Base-by-base conservation (phyloP, 2,329 filamentous ascomycete species). In the Didymella pomorum region DNA sequence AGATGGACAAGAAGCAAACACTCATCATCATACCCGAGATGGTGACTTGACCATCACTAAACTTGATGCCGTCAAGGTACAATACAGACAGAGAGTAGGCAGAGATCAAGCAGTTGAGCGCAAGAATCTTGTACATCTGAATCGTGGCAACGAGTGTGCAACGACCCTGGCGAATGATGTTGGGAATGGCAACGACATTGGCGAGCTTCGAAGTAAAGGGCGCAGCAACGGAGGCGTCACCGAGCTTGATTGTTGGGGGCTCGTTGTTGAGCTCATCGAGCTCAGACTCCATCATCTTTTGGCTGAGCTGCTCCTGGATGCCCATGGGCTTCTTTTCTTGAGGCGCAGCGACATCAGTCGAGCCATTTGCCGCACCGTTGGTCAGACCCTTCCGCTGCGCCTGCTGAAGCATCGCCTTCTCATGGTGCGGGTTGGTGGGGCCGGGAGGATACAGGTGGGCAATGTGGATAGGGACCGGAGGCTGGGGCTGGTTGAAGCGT, bases 11-110 rank as follows among this genome's bases (percentile, higher is more conserved):
- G 85, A 99, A 99, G 81, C 95, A 99, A 49, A 99, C 95, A 71
- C 93, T 97, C 95, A 99, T 98, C 77, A 99, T 89, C 91, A 99
- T 98, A 69, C 95, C 95, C 69, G 93, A 97, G 71, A 99, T 98
- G 16, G 95, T 99, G 67, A 98, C 95, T 80, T 99, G 95, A 4
- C 93, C 93, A 75, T 99, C 95, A 56, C 95, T 93, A 75, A 99
- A 99, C 82, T 99, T 99, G 84, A 99, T 99, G 63, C 95, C 95
- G 71, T 98, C 94, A 1, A 99, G 86, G 74, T 99, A 99, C 57
- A 99, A 84, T 18, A 99, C 95, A 77, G 91, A 96, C 74, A 99
- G 80, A 78, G 92, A 97, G 86, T 99, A 99, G 35, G 95, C 95
- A 69, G 92, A 97, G 76, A 99, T 99, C 69, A 99, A 83, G 76